Percentiles rank a stretch among this genome's conserved stretches.
These are phyloP conservation scores for Eremothecium cymbalariae DNA, from an alignment of 1,139 yeast species.

Conservation along the genomic window DNA sequence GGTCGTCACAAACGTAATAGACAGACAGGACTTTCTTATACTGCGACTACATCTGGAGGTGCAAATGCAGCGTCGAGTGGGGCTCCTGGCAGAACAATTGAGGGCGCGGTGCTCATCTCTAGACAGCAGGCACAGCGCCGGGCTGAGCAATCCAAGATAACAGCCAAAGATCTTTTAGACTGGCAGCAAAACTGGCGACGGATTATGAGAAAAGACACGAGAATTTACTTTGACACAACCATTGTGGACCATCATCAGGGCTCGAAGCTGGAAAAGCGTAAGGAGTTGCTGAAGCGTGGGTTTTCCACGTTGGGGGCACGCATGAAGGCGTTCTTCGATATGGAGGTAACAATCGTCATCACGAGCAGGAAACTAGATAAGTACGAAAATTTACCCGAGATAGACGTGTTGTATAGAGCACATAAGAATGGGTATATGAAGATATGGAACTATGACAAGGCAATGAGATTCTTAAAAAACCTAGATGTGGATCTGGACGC, in stretches of 20 bases:
- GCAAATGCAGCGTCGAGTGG: neutral
- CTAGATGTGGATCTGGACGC: slow-evolving; percentile 43
- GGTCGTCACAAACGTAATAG: slow-evolving; percentile 13
- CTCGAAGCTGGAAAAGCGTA: slow-evolving; percentile 48
- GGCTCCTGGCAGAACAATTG: slow-evolving; percentile 25
- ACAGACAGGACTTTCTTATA: neutral
- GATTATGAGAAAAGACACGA: slow-evolving; percentile 59
- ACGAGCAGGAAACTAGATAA: slow-evolving; percentile 46
- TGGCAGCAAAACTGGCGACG: slow-evolving; percentile 84
- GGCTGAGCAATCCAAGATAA: slow-evolving; percentile 7
- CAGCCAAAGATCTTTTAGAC: slow-evolving; percentile 41
- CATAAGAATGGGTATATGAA: slow-evolving; percentile 48
- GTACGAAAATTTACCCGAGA: slow-evolving; percentile 36
- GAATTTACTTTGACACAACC: slow-evolving; percentile 71
- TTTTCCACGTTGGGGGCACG: slow-evolving; percentile 47
- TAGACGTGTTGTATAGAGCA: slow-evolving; percentile 64
- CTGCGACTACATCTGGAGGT: neutral
- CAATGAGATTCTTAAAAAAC: slow-evolving; percentile 67
- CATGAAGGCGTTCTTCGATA: slow-evolving; percentile 68
- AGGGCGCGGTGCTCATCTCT: slow-evolving; percentile 17
- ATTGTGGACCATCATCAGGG: slow-evolving; percentile 41
- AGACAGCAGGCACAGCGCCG: slow-evolving; percentile 11
- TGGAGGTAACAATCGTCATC: slow-evolving; percentile 71
- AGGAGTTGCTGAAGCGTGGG: slow-evolving; percentile 41
- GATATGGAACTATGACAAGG: slow-evolving; percentile 85